Percentiles rank a stretch among this genome's conserved stretches.
phyloP scores from a whole-genome alignment of 2,329 filamentous ascomycete genomes.

The Drechslera avenae region DNA sequence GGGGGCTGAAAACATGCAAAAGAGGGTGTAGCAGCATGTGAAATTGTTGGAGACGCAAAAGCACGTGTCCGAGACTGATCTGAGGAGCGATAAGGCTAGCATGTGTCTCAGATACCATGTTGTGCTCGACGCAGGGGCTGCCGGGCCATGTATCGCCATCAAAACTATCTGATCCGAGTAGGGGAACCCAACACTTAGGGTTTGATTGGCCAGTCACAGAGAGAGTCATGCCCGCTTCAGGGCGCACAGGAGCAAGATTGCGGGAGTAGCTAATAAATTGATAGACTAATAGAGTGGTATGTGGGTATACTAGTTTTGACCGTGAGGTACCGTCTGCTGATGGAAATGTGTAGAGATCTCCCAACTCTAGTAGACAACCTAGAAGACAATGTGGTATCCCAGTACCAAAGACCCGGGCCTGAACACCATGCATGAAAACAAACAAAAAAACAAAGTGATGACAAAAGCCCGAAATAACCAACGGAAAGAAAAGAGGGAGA shows the following conservation, averaged over 20 bases:
- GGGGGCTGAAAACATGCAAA: conserved; percentile 8
- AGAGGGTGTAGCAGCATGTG: conserved; percentile 18
- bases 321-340: conserved; percentile 30
- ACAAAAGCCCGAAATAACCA: conserved; percentile 24
- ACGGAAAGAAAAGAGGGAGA: conserved; percentile 21
- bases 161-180: not conserved
- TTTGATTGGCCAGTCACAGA: not conserved
- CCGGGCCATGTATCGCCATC: conserved; percentile 15
- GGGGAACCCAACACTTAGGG: conserved; percentile 5
- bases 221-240: conserved; percentile 1
- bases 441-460: not conserved
- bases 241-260: not conserved
- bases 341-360: conserved; percentile 24
- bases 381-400: conserved; percentile 22
- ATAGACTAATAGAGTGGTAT: conserved; percentile 28
- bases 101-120: conserved; percentile 39
- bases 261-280: conserved; percentile 22
- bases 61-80: conserved; percentile 13
- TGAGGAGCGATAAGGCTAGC: conserved; percentile 21
- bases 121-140: conserved; percentile 29
- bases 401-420: conserved; percentile 19
- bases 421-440: conserved; percentile 26
- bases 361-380: conserved; percentile 28
- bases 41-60: conserved; percentile 13
- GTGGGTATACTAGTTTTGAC: conserved; percentile 39